Conservation (phyloP, 106 monocot genomes). For the Chionographis japonica region DNA sequence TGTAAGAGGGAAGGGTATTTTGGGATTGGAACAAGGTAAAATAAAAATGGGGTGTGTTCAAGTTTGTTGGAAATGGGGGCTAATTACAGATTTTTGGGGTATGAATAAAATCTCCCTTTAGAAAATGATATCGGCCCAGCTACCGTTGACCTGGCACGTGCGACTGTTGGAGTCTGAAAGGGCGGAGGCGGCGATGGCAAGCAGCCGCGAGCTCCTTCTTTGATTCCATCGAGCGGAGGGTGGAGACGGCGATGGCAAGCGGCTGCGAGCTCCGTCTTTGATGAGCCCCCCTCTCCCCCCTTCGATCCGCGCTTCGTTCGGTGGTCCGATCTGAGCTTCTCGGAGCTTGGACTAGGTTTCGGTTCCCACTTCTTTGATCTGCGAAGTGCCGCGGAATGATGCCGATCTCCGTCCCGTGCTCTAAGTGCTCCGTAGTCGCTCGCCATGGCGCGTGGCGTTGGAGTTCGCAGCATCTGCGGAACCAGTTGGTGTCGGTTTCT, state of each 20-base stretch:
- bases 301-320: neutral
- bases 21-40: too few relatives aligned
- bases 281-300: constrained; percentile 1
- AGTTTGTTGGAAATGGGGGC: too few relatives aligned
- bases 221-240: constrained; percentile 4
- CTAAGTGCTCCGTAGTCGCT: constrained; percentile 21
- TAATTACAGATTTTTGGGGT: too few relatives aligned
- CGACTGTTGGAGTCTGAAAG: neutral
- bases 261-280: constrained; percentile 12
- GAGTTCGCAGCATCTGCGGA: neutral
- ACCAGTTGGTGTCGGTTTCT: neutral
- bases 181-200: constrained; percentile 1
- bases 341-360: neutral
- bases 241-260: neutral
- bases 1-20: too few relatives aligned
- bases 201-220: constrained; percentile 13
- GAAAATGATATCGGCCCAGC: too few relatives aligned
- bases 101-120: too few relatives aligned
- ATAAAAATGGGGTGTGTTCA: too few relatives aligned
- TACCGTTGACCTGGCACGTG: too few relatives aligned
- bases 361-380: neutral
- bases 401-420: constrained; percentile 35
- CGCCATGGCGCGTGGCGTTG: neutral
- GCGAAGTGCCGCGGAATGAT: constrained; percentile 3
- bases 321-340: too few relatives aligned